Evolutionary conservation across 306 rosid species (phyloP), one percentile per base, ranked within the genome.

Genomic region (Pyrus betulifolia): DNA sequence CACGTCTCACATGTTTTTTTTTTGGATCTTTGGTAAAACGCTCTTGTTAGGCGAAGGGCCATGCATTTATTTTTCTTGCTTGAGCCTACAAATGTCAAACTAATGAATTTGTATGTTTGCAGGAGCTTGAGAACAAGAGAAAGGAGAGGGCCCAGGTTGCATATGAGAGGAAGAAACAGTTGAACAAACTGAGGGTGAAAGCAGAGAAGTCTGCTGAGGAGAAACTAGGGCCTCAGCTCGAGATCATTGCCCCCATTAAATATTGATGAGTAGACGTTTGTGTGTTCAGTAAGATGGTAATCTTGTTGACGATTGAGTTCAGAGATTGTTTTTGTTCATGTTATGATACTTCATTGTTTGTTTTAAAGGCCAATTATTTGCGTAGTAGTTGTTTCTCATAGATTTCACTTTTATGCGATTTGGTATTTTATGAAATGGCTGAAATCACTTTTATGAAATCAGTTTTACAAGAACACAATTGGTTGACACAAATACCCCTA

Each of bases 51-150:
- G 13, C 13, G 4, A 10, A 25, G 2, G 22, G 27, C 27, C 5
- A 3, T 1, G 11, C 62, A 3, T 57, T 57, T 57, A 8, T 57
- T 8, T 15, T 28, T 15, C 21, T 28, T 14, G 10, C 58, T 2
- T 60, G 21, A 40, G 45, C 28, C 8, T 3, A 19, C 46, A 3
- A 22, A 3, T 62, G 15, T 19, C 38, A 44, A 66, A 0, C 10
- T 49, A 33, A 19, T 35, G 28, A 3, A 35, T 66, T 10, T 45
- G 8, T 15, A 11, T 40, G 21, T 12, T 59, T 31, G 42, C 82
- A 89, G 95, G 95, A 88, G 82, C 88, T 91, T 61, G 97, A 91
- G 71, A 84, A 75, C 81, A 91, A 91, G 92, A 86, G 97, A 75
- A 91, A 91, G 88, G 97, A 91, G 67, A 86, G 82, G 27, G 71